Conservation (phyloP, 2,329 filamentous ascomycete species). For the Pseudogymnoascus pannorum region DNA sequence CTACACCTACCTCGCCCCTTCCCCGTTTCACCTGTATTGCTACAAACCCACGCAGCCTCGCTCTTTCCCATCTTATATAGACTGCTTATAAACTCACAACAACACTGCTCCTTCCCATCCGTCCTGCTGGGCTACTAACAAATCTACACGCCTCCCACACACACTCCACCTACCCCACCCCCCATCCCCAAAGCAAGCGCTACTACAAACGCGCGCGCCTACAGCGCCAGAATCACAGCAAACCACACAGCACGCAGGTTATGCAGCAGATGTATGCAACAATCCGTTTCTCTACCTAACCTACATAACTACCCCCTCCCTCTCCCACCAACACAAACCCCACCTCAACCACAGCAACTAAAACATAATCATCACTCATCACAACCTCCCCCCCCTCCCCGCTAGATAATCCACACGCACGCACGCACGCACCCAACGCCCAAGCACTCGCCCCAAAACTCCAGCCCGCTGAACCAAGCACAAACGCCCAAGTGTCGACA, state of each 20-base stretch:
- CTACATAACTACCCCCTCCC: not conserved
- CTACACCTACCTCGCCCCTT: too few species aligned
- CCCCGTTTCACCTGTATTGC: too few species aligned
- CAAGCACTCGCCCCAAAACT: not conserved
- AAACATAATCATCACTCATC: not conserved
- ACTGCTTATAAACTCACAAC: too few species aligned
- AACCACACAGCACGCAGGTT: not conserved
- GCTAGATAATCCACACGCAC: not conserved
- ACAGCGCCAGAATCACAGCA: not conserved
- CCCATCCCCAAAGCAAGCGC: too few species aligned
- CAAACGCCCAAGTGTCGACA: not conserved
- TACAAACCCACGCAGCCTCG: too few species aligned
- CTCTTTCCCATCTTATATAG: too few species aligned
- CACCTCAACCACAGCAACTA: too few species aligned
- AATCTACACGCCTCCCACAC: too few species aligned
- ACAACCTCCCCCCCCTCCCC: not conserved
- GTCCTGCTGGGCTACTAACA: too few species aligned
- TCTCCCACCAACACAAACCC: not conserved
- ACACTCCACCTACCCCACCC: too few species aligned
- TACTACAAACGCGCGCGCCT: not conserved
- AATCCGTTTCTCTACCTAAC: not conserved
- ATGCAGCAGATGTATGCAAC: not conserved
- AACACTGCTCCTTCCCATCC: too few species aligned
- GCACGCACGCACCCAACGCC: too few species aligned
- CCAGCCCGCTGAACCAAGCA: not conserved